Percentiles rank a stretch among this genome's conserved stretches.
Conservation (phyloP, 805 yeast species). For the Starmerella apis region DNA sequence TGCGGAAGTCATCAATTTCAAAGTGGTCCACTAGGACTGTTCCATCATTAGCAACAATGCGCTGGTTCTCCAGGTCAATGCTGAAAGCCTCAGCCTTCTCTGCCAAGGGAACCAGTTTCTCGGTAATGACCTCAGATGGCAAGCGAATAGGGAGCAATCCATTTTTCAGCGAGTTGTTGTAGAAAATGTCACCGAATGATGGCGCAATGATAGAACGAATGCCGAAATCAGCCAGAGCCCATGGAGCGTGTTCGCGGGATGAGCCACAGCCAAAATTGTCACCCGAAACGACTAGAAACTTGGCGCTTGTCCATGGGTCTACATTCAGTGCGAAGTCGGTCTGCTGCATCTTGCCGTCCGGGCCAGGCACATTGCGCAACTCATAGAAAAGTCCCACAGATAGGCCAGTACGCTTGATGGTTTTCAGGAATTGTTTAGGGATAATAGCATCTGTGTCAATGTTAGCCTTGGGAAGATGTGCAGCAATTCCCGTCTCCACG, state of each 20-base stretch:
- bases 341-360: conserved; percentile 47
- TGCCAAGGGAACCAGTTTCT: conserved; percentile 72
- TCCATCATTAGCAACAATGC: conserved; percentile 49
- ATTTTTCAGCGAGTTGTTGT: conserved; percentile 93
- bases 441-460: conserved; percentile 98
- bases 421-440: conserved; percentile 95
- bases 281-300: conserved; percentile 83
- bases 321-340: conserved; percentile 90
- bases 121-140: conserved; percentile 62
- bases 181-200: conserved; percentile 95
- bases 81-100: conserved; percentile 58
- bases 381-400: conserved; percentile 83
- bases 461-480: conserved; percentile 88
- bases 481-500: conserved; percentile 74
- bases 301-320: conserved; percentile 68
- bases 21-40: conserved; percentile 71
- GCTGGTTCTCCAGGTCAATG: conserved; percentile 80
- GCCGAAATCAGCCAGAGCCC: conserved; percentile 98
- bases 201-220: conserved; percentile 94
- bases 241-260: conserved; percentile 98
- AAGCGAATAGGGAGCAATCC: conserved; percentile 87
- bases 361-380: conserved; percentile 57
- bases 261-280: conserved; percentile 99
- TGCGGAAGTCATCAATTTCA: conserved; percentile 83
- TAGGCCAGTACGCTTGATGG: conserved; percentile 94